phyloP scores from a whole-genome alignment of 257 asterid genomes.

The Solanum rostratum region DNA sequence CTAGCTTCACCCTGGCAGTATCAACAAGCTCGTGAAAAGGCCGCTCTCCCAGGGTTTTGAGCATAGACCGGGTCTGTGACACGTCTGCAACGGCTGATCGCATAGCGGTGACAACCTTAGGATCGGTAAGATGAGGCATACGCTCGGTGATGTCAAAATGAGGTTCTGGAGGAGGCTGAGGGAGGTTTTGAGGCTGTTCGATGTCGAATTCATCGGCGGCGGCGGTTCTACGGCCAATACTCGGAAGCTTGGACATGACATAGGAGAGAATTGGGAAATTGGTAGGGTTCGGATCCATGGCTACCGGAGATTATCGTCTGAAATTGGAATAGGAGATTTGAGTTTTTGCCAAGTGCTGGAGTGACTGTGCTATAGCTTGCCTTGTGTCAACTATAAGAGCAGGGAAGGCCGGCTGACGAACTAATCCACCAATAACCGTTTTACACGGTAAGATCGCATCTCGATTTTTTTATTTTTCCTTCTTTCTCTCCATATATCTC shows the following conservation, averaged over 20 bases:
- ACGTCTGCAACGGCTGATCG: conserved; percentile 66
- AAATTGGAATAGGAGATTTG: not conserved
- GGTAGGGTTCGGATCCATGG: conserved; percentile 84
- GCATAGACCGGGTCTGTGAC: conserved; percentile 59
- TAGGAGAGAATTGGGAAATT: conserved; percentile 79
- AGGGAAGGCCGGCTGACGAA: not conserved
- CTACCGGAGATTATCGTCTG: not conserved
- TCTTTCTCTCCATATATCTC: not conserved
- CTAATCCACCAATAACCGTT: not conserved
- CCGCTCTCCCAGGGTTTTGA: conserved; percentile 56
- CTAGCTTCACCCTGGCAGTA: conserved; percentile 40
- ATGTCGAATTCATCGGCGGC: conserved; percentile 42
- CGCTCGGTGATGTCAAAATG: conserved; percentile 68
- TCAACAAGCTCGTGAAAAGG: conserved; percentile 94
- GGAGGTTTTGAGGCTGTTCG: conserved; percentile 44
- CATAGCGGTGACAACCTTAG: conserved; percentile 60
- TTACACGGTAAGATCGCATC: not conserved
- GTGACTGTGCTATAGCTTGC: not conserved
- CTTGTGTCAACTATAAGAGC: not conserved
- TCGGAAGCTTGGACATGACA: conserved; percentile 66
- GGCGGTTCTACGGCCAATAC: conserved; percentile 35
- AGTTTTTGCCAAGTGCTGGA: not conserved
- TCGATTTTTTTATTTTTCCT: not conserved
- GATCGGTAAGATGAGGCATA: conserved; percentile 79
- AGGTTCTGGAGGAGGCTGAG: conserved; percentile 35